Conservation (phyloP, 2,329 filamentous ascomycete genomes). For the Xylariaceae sp. region DNA sequence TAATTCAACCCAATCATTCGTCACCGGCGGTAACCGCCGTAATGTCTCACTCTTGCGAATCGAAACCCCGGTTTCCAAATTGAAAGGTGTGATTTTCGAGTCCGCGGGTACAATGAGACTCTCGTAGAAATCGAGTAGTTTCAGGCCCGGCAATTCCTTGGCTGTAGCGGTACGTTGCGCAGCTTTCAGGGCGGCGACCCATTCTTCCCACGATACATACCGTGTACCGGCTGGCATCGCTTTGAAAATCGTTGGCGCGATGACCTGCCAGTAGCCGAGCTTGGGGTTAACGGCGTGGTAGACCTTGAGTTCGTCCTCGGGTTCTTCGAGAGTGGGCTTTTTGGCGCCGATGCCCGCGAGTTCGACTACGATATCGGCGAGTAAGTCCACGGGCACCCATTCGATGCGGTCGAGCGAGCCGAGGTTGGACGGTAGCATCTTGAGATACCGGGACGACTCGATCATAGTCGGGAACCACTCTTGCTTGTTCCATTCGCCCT, state of each 20-base stretch:
- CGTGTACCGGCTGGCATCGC: slow-evolving; percentile 18
- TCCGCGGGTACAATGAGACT: slow-evolving; percentile 15
- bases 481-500: slow-evolving; percentile 48
- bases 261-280: slow-evolving; percentile 21
- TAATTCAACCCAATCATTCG: slow-evolving; percentile 20
- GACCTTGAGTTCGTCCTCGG: slow-evolving; percentile 20
- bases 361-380: slow-evolving; percentile 42
- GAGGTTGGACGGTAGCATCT: slow-evolving; percentile 40
- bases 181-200: slow-evolving; percentile 20
- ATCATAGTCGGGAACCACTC: slow-evolving; percentile 52
- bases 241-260: slow-evolving; percentile 17
- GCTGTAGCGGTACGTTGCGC: slow-evolving; percentile 16
- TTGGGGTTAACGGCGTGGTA: slow-evolving; percentile 24
- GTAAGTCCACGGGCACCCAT: slow-evolving; percentile 49
- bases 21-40: slow-evolving; percentile 16
- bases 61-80: slow-evolving; percentile 19
- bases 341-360: slow-evolving; percentile 33
- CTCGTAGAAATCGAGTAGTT: slow-evolving; percentile 25
- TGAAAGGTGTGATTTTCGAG: slow-evolving; percentile 19
- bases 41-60: slow-evolving; percentile 17
- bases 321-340: slow-evolving; percentile 16
- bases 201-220: slow-evolving; percentile 18
- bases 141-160: slow-evolving; percentile 21
- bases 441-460: slow-evolving; percentile 43
- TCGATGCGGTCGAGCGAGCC: slow-evolving; percentile 41